Evolutionary conservation across 2,329 filamentous ascomycete species (phyloP), one percentile per base, ranked within the genome.

Genomic region (Akanthomyces lecanii): DNA sequence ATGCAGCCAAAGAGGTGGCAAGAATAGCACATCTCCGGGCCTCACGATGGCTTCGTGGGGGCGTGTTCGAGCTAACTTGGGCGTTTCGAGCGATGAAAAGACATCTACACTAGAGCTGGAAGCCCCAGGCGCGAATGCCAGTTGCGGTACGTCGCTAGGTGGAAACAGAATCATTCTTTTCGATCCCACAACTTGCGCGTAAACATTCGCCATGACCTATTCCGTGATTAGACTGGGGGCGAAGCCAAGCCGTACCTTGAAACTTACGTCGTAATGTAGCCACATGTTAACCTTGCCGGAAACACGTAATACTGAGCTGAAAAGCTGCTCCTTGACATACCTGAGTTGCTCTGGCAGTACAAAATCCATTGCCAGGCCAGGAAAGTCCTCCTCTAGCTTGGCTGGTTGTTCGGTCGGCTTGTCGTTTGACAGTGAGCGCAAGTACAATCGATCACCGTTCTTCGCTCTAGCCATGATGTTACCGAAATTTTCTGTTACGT

Each of bases 1-100:
- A 73, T 97, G 93, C 14, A 91, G 81, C 92, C 93, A 97, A 68
- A 95, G 81, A 0, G 91, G 85, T 0, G 92, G 92, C 36, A 97
- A 82, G 73, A 90, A 94, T 10, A 97, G 77, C 2, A 93, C 82
- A 63, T 96, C 92, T 1, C 92, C 91, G 0, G 89, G 85, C 1
- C 79, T 73, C 5, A 97, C 77, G 0, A 81, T 69, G 0, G 86
- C 88, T 74, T 91, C 85, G 65, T 89, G 80, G 0, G 90, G 90
- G 63, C 85, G 85, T 0, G 87, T 86, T 11, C 67, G 68, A 5
- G 72, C 69, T 8, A 84, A 74, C 18, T 72, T 71, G 2, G 73
- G 66, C 4, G 77, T 72, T 14, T 77, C 69, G 0, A 84, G 70
- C 6, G 73, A 74, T 4, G 80, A 76, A 63, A 94, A 91, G 25